phyloP scores from a whole-genome alignment of 2,329 filamentous ascomycete species.

The Fusarium pininemorale region DNA sequence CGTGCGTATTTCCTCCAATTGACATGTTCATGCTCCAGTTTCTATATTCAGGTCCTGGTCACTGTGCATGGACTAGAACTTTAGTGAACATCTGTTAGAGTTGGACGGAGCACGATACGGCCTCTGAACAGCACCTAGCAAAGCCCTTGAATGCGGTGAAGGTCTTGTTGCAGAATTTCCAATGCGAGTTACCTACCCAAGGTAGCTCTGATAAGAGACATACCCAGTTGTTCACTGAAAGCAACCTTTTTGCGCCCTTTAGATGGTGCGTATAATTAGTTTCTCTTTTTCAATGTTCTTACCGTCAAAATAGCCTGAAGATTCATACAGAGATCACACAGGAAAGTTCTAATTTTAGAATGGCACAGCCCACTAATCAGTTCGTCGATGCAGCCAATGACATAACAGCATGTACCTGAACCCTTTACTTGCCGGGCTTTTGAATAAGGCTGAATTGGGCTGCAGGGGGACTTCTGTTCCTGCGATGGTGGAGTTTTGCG shows the following conservation, averaged over 20 bases:
- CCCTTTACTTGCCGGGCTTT: neutral
- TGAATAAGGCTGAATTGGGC: neutral
- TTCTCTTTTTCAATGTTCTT: rapidly evolving
- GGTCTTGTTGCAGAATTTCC: neutral
- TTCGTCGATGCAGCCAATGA: neutral
- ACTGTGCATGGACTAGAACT: too few relatives aligned
- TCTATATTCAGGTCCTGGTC: neutral
- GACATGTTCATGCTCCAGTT: neutral
- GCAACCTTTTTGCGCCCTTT: rapidly evolving
- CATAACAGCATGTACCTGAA: neutral
- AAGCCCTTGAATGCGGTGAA: rapidly evolving
- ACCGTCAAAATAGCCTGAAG: too few relatives aligned
- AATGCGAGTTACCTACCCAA: neutral
- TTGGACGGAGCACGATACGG: too few relatives aligned
- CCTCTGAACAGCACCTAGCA: neutral
- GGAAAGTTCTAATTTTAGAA: rapidly evolving
- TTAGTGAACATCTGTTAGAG: neutral
- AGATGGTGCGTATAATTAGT: too few relatives aligned
- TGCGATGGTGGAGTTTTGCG: too few relatives aligned
- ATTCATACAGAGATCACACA: neutral
- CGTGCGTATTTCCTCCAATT: rapidly evolving
- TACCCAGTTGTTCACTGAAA: rapidly evolving
- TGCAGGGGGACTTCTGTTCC: too few relatives aligned
- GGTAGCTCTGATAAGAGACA: too few relatives aligned
- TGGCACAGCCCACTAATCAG: too few relatives aligned